These are phyloP conservation scores for Paspalum vaginatum DNA, from an alignment of 176 grass and related monocot species.

Conservation along the genomic window DNA sequence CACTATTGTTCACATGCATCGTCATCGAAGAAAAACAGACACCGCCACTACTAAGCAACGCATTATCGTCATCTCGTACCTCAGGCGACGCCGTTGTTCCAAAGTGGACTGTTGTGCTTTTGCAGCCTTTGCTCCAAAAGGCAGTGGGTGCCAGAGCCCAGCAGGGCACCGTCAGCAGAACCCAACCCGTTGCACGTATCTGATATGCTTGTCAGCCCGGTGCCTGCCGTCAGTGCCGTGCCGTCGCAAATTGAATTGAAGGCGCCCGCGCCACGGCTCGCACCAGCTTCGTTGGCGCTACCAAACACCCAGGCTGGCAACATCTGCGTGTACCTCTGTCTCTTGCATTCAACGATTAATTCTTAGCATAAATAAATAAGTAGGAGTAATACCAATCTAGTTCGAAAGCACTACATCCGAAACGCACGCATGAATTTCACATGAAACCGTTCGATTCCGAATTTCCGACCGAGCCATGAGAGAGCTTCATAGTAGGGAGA, in stretches of 20 bases:
- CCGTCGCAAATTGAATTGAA: conserved; percentile 15
- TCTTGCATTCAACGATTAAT: too few species aligned
- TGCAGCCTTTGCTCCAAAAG: not conserved
- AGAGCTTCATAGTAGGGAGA: too few species aligned
- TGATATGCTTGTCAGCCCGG: not conserved
- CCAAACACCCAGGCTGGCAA: not conserved
- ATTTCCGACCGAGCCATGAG: too few species aligned
- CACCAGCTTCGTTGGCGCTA: not conserved
- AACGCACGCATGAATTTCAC: not conserved
- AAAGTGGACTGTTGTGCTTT: conserved; percentile 22
- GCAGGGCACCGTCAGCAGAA: conserved; percentile 1
- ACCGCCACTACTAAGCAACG: not conserved
- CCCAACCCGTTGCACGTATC: not conserved
- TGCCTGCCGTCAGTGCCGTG: not conserved
- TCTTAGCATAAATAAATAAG: too few species aligned
- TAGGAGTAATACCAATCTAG: too few species aligned
- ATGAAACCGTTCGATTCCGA: not conserved
- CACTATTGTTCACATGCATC: too few species aligned
- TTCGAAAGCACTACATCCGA: too few species aligned
- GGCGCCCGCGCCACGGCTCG: not conserved
- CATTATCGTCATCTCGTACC: not conserved
- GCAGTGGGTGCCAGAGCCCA: not conserved
- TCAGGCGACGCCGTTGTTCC: not conserved
- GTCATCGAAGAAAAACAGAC: too few species aligned
- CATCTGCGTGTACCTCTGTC: not conserved